phyloP scores from a whole-genome alignment of 2,329 filamentous ascomycete species.

The Penicillium glabrum region DNA sequence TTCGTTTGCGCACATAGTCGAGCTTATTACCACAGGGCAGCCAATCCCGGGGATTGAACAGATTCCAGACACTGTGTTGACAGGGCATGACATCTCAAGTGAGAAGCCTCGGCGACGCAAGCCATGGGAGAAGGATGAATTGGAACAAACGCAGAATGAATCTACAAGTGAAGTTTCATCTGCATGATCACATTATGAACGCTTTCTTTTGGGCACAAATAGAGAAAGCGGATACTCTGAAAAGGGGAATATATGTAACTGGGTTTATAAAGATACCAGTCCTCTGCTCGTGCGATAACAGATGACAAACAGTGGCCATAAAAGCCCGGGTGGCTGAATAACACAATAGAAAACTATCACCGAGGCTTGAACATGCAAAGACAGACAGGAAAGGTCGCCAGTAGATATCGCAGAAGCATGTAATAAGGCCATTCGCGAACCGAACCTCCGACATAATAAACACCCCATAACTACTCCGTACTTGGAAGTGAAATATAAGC shows the following conservation, averaged over 20 bases:
- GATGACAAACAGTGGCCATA: background rate
- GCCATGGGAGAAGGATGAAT: constrained; percentile 74
- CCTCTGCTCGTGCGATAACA: constrained; percentile 6
- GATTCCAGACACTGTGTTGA: constrained; percentile 76
- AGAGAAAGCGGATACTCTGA: background rate
- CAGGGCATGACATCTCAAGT: constrained; percentile 63
- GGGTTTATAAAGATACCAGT: constrained; percentile 14
- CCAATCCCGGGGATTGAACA: constrained; percentile 84
- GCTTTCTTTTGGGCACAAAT: background rate
- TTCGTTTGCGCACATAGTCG: constrained; percentile 81
- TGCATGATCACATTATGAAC: background rate
- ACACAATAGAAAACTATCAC: constrained; percentile 3
- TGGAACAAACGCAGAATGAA: background rate
- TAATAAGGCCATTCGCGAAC: constrained; percentile 14
- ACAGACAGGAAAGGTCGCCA: constrained; percentile 5
- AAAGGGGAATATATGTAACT: constrained; percentile 7
- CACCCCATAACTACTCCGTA: constrained; percentile 15
- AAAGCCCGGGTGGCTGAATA: constrained; percentile 1
- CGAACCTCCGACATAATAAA: constrained; percentile 21
- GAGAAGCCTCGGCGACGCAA: constrained; percentile 59
- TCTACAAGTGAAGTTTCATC: constrained; percentile 4
- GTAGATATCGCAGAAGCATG: constrained; percentile 8
- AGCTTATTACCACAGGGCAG: constrained; percentile 77
- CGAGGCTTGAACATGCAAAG: constrained; percentile 1
- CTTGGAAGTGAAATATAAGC: constrained; percentile 17